Conservation (phyloP, 2,329 filamentous ascomycete genomes). For the Colletotrichum acutatum region DNA sequence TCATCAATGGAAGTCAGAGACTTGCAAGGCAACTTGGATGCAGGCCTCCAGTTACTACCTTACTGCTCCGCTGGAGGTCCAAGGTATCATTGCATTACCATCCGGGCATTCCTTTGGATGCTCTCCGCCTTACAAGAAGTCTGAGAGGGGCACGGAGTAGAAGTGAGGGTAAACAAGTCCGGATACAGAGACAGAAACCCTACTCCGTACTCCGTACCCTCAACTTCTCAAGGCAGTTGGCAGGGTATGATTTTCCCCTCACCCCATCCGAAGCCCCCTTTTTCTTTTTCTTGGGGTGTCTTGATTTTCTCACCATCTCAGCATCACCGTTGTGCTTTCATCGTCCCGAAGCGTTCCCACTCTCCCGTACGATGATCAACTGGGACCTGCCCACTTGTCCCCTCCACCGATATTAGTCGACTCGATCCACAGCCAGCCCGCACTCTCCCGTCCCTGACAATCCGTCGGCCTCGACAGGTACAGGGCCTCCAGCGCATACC, state of each 20-base stretch:
- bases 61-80: neutral
- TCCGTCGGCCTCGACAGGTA: slow-evolving; percentile 1
- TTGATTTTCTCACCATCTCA: neutral
- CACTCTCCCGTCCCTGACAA: slow-evolving; percentile 28
- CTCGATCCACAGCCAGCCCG: slow-evolving; percentile 25
- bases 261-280: neutral
- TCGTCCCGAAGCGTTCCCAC: slow-evolving; percentile 18
- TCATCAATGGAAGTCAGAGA: neutral
- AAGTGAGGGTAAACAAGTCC: neutral
- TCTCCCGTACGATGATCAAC: slow-evolving; percentile 23
- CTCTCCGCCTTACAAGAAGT: too few relatives aligned
- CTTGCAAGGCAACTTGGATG: neutral
- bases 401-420: slow-evolving; percentile 20
- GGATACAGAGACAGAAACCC: neutral
- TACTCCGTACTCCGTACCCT: neutral
- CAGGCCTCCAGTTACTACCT: neutral
- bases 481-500: neutral
- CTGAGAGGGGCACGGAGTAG: neutral
- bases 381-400: slow-evolving; percentile 29
- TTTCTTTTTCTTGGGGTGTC: slow-evolving; percentile 1
- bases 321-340: slow-evolving; percentile 15
- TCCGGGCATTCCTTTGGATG: neutral
- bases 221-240: neutral
- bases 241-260: neutral
- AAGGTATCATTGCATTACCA: neutral